A percentile compares a stretch with the other conserved stretches of the same genome.
Conservation (phyloP, 768 basidiomycete genomes). For the Psilocybe azurescens region DNA sequence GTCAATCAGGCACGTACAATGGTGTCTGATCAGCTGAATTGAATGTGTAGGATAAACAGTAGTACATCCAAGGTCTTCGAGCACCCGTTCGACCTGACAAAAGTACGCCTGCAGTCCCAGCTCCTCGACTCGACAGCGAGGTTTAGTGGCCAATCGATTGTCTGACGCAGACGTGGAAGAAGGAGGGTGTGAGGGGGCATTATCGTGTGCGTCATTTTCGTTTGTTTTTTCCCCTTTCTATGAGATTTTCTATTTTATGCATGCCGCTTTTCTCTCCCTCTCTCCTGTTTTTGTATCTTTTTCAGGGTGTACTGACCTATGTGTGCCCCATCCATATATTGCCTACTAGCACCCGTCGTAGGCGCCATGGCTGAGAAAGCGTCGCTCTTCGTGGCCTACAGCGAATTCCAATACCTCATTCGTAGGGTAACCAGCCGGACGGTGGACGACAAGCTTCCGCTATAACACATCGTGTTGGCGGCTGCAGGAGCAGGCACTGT, state of each 20-base stretch:
- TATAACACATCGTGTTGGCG: slow-evolving; percentile 77
- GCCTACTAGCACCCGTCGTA: slow-evolving; percentile 90
- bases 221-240: too few species aligned
- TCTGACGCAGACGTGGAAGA: slow-evolving; percentile 77
- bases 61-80: slow-evolving; percentile 77
- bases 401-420: slow-evolving; percentile 71
- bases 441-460: slow-evolving; percentile 52
- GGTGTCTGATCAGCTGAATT: too few species aligned
- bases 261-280: background rate
- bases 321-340: slow-evolving; percentile 47
- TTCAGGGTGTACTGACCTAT: too few species aligned
- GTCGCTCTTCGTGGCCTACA: slow-evolving; percentile 85
- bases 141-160: slow-evolving; percentile 95
- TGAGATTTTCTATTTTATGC: too few species aligned
- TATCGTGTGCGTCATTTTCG: slow-evolving; percentile 70
- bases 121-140: slow-evolving; percentile 67
- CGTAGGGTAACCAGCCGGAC: slow-evolving; percentile 44
- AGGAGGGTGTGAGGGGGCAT: slow-evolving; percentile 84
- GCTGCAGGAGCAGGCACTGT: slow-evolving; percentile 87
- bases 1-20: too few species aligned
- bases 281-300: background rate
- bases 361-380: slow-evolving; percentile 97
- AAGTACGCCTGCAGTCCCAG: slow-evolving; percentile 90
- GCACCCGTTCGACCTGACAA: slow-evolving; percentile 92
- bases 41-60: too few species aligned